Conservation (phyloP, 2,329 filamentous ascomycete genomes). For the Rhynchosporium agropyri region DNA sequence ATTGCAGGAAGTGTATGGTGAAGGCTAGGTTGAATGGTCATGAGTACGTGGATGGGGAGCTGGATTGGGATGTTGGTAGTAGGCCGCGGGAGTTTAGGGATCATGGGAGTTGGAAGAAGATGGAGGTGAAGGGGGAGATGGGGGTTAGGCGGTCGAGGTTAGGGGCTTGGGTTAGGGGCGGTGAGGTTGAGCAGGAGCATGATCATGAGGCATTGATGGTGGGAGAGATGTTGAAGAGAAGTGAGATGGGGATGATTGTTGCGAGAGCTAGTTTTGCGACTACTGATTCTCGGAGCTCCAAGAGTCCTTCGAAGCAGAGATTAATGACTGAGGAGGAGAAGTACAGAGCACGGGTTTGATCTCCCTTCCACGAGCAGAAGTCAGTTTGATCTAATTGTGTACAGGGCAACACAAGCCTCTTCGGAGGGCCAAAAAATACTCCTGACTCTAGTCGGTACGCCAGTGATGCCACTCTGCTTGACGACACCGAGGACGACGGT, state of each 20-base stretch:
- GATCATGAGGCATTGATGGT: too few species aligned
- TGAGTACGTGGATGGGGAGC: background rate
- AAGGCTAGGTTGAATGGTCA: background rate
- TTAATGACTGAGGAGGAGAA: constrained; percentile 9
- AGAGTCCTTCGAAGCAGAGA: background rate
- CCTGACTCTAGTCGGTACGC: too few species aligned
- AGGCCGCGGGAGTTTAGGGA: background rate
- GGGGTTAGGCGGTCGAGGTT: background rate
- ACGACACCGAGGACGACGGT: too few species aligned
- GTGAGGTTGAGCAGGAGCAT: background rate
- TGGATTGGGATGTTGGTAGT: background rate
- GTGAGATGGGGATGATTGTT: too few species aligned
- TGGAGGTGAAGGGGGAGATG: background rate
- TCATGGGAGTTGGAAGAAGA: constrained; percentile 7
- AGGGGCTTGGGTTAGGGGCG: background rate
- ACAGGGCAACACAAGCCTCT: background rate
- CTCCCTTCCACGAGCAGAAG: background rate
- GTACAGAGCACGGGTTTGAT: background rate
- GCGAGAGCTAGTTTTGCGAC: too few species aligned
- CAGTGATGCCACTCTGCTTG: too few species aligned
- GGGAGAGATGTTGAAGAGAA: background rate
- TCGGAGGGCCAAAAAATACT: background rate
- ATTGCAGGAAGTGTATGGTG: background rate
- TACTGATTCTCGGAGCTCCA: too few species aligned
- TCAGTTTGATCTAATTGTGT: background rate